Evolutionary conservation across 139 green algal species (phyloP), one percentile per base, ranked within the genome.

Genomic region (Chlamydomonas sphaeroides): DNA sequence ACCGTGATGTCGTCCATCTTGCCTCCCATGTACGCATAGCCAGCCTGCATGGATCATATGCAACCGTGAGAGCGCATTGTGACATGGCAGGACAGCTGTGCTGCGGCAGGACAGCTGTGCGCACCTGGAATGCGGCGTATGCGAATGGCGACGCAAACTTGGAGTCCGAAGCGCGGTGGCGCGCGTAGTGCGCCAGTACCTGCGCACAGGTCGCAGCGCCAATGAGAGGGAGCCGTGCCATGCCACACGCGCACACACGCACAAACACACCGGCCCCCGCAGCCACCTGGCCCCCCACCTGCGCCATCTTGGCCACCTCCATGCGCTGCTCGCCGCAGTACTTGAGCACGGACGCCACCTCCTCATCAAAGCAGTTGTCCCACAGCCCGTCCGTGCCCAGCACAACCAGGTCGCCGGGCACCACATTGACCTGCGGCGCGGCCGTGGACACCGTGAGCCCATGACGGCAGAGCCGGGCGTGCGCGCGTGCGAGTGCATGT

Each of bases 331-430:
- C 84, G 45, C 70, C 59, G 86, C 88, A 92, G 68, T 87, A 86
- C 53, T 78, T 84, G 61, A 79, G 69, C 35, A 91, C 68, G 20
- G 33, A 63, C 18, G 78, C 63, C 63, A 84, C 61, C 85, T 99
- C 97, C 39, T 98, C 92, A 33, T 94, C 88, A 72, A 97, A 99
- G 11, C 99, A 93, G 88, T 99, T 99, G 91, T 99, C 97, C 88
- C 97, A 99, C 61, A 99, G 85, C 5, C 97, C 97, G 87, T 99
- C 97, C 0, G 94, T 98, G 73, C 91, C 97, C 8, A 93, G 62
- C 21, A 99, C 87, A 0, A 99, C 78, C 3, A 98, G 86, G 85
- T 99, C 97, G 1, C 97, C 97, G 45, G 87, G 78, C 88, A 85
- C 84, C 28, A 98, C 86, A 5, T 87, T 62, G 25, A 98, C 78